Conservation (phyloP, 805 yeast genomes). For the Wickerhamomyces canadensis region DNA sequence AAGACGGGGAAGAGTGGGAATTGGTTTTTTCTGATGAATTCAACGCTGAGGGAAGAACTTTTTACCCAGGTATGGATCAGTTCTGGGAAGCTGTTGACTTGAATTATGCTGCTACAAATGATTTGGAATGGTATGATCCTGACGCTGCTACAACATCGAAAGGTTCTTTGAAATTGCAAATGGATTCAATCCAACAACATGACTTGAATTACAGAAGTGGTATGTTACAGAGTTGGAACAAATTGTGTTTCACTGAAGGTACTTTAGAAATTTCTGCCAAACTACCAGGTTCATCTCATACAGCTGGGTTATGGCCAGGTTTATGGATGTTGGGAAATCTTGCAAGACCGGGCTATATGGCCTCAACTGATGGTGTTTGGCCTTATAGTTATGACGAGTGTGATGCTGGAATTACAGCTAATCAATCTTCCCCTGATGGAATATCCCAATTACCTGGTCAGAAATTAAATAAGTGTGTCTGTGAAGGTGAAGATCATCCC, state of each 20-base stretch:
- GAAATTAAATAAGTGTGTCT: slow-evolving; percentile 37
- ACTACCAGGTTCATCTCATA: slow-evolving; percentile 37
- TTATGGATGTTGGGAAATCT: slow-evolving; percentile 44
- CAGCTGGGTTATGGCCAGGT: slow-evolving; percentile 47
- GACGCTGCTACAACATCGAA: slow-evolving; percentile 38
- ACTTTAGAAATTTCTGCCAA: slow-evolving; percentile 35
- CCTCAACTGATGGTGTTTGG: slow-evolving; percentile 46
- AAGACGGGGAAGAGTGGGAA: slow-evolving; percentile 33
- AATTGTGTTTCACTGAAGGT: slow-evolving; percentile 41
- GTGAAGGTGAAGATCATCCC: slow-evolving; percentile 41
- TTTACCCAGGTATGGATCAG: slow-evolving; percentile 43
- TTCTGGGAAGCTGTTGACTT: slow-evolving; percentile 40
- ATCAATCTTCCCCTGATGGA: slow-evolving; percentile 44
- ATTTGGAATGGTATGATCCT: slow-evolving; percentile 49
- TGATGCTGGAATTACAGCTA: slow-evolving; percentile 46
- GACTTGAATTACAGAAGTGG: slow-evolving; percentile 40
- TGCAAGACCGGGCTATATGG: slow-evolving; percentile 44
- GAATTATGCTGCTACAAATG: slow-evolving; percentile 42
- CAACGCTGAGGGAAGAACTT: slow-evolving; percentile 42
- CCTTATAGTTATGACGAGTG: slow-evolving; percentile 43
- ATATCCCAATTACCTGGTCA: slow-evolving; percentile 42
- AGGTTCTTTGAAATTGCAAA: slow-evolving; percentile 33
- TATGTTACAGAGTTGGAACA: slow-evolving; percentile 45
- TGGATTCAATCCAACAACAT: slow-evolving; percentile 40
- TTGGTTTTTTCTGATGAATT: slow-evolving; percentile 46